Evolutionary conservation across 1,284 basidiomycete genomes (phyloP).

Genomic region (Boletellus dicymbophilus): DNA sequence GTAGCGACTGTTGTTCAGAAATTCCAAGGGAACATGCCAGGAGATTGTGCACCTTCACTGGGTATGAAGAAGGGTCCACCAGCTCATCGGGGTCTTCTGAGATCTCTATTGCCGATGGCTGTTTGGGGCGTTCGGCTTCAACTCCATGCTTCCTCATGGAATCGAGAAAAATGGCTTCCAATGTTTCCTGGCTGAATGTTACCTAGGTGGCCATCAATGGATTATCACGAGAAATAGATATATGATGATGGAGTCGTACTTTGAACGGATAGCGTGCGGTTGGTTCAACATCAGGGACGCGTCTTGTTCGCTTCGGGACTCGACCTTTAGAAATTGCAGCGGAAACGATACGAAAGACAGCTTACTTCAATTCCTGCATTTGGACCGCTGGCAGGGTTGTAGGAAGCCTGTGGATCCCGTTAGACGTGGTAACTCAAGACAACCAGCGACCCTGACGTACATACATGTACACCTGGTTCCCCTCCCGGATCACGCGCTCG

Average conservation of each 20-base stretch:
- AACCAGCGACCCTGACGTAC: slow-evolving; percentile 39
- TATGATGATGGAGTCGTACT: slow-evolving; percentile 32
- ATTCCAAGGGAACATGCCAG: background rate
- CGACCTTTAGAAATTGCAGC: background rate
- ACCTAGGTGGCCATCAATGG: slow-evolving; percentile 38
- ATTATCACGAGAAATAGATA: slow-evolving; percentile 1
- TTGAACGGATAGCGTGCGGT: slow-evolving; percentile 69
- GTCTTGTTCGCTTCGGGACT: slow-evolving; percentile 52
- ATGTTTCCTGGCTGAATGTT: slow-evolving; percentile 75
- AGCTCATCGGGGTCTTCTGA: slow-evolving; percentile 44
- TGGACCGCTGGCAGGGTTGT: slow-evolving; percentile 63
- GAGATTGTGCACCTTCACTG: slow-evolving; percentile 50
- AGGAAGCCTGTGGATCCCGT: slow-evolving; percentile 61
- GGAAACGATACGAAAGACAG: background rate
- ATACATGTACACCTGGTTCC: slow-evolving; percentile 66
- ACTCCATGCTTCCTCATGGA: slow-evolving; percentile 55
- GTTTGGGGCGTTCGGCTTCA: slow-evolving; percentile 57
- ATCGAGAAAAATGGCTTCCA: slow-evolving; percentile 70
- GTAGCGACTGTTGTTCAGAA: background rate
- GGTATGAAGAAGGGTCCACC: slow-evolving; percentile 47
- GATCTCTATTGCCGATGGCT: slow-evolving; percentile 56
- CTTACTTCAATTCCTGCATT: slow-evolving; percentile 61
- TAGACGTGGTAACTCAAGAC: background rate
- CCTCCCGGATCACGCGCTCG: slow-evolving; percentile 62
- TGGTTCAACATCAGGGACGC: slow-evolving; percentile 58